Evolutionary conservation across 1,284 basidiomycete species (phyloP).

Genomic region (Cryptococcus hybrid): DNA sequence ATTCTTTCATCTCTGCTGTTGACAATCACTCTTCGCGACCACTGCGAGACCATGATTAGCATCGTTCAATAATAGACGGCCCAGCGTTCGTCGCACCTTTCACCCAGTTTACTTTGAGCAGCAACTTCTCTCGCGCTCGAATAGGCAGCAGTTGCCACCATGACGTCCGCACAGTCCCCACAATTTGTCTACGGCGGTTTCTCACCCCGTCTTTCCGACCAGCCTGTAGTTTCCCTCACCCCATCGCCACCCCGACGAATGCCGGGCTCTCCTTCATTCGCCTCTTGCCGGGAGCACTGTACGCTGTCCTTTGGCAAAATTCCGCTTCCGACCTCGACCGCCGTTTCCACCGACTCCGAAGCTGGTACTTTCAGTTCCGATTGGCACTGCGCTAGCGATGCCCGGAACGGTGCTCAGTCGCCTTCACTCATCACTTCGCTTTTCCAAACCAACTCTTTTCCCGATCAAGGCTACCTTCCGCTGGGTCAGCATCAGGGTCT

Average conservation of each 20-base stretch:
- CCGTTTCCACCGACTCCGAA: conserved; percentile 16
- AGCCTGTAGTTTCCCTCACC: neutral
- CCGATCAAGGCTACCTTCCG: conserved; percentile 1
- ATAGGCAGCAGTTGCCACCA: too few species aligned
- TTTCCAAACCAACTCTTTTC: conserved; percentile 7
- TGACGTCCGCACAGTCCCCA: neutral
- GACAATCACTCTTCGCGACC: too few species aligned
- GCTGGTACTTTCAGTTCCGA: conserved; percentile 12
- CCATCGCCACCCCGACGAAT: too few species aligned
- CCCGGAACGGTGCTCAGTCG: conserved; percentile 4
- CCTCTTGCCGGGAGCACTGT: neutral
- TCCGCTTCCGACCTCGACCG: conserved; percentile 5
- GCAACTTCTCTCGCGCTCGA: too few species aligned
- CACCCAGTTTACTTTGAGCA: too few species aligned
- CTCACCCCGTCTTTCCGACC: neutral
- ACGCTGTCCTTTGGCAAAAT: conserved; percentile 12
- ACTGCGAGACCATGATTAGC: too few species aligned
- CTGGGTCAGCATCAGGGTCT: neutral
- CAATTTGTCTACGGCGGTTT: neutral
- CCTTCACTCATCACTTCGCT: conserved; percentile 12
- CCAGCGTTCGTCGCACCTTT: too few species aligned
- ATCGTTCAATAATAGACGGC: too few species aligned
- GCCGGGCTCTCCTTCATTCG: neutral
- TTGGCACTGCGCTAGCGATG: conserved; percentile 1
- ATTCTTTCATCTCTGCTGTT: too few species aligned